phyloP scores from a whole-genome alignment of 306 rosid genomes.

The Notholithocarpus densiflorus region DNA sequence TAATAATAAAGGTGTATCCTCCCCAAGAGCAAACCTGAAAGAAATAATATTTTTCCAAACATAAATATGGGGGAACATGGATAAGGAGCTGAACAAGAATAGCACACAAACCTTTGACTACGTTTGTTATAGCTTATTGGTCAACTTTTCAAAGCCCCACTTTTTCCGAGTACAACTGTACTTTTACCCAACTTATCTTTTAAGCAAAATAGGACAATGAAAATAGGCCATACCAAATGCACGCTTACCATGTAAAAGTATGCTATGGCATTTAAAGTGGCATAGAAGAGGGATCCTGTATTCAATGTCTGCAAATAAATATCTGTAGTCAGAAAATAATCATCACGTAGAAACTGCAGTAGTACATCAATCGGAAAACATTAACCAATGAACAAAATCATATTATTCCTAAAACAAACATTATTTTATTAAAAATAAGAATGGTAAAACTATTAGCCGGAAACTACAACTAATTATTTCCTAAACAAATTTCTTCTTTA shows the following conservation, averaged over 20 bases:
- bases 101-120: background rate
- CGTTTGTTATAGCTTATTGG: too few species aligned
- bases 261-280: constrained; percentile 88
- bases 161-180: too few species aligned
- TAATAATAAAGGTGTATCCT: constrained; percentile 98
- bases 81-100: constrained; percentile 18
- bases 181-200: too few species aligned
- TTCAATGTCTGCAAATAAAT: constrained; percentile 71
- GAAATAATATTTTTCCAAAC: constrained; percentile 21
- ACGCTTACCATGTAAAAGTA: constrained; percentile 93
- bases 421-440: constrained; percentile 6
- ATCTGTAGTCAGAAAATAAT: constrained; percentile 39
- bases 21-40: constrained; percentile 99
- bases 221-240: too few species aligned
- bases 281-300: constrained; percentile 97
- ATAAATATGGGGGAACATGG: constrained; percentile 16
- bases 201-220: too few species aligned
- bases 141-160: too few species aligned
- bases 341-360: constrained; percentile 17
- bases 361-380: background rate
- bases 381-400: background rate
- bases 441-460: background rate
- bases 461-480: background rate
- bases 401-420: background rate
- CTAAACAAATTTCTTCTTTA: background rate